These are phyloP conservation scores for Senna siamea DNA, from an alignment of 306 rosid species.

Conservation along the genomic window DNA sequence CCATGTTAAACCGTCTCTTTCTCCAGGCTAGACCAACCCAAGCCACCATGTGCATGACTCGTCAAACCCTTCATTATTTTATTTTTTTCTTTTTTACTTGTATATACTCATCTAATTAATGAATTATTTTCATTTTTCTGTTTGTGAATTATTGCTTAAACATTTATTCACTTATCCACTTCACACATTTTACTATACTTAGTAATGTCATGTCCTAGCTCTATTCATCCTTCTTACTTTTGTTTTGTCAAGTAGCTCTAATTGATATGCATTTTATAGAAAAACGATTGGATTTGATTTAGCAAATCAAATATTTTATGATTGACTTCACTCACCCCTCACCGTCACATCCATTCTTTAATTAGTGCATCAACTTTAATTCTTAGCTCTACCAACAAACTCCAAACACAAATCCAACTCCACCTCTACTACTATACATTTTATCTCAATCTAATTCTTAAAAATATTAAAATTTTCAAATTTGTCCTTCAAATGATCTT, in stretches of 20 bases:
- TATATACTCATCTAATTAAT: too few species aligned
- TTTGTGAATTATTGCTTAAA: background rate
- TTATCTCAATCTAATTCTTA: too few species aligned
- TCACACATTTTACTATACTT: background rate
- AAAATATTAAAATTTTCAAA: too few species aligned
- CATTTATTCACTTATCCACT: background rate
- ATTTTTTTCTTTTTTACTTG: too few species aligned
- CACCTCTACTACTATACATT: too few species aligned
- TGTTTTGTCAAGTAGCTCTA: too few species aligned
- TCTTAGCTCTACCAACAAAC: too few species aligned
- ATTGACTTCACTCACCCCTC: background rate
- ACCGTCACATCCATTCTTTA: slow-evolving; percentile 13
- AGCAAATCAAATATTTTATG: too few species aligned
- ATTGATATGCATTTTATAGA: background rate
- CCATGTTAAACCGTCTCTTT: slow-evolving; percentile 19
- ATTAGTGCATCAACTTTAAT: slow-evolving; percentile 8
- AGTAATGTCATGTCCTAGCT: background rate
- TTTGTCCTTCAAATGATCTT: too few species aligned
- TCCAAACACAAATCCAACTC: too few species aligned
- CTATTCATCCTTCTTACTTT: background rate
- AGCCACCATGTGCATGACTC: background rate
- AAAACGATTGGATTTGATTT: background rate
- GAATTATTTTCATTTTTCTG: too few species aligned
- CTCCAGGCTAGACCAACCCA: background rate
- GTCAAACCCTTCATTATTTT: background rate